Base-by-base conservation (phyloP, 2,329 filamentous ascomycete species). In the Xylariaceae sp. region DNA sequence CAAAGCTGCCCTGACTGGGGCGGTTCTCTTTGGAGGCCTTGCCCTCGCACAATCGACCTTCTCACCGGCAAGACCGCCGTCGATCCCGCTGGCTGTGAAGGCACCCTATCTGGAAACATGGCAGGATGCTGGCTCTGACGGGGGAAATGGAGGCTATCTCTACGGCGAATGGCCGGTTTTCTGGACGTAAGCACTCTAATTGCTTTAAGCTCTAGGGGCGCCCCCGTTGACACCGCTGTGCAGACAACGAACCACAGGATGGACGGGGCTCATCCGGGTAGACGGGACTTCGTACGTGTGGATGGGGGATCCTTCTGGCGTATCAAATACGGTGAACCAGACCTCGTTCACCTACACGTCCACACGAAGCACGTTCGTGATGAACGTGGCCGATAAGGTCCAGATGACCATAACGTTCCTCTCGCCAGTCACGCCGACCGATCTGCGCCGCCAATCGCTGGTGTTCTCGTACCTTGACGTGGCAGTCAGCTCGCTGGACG, bases 41-140 rank as follows among this genome's bases (percentile, higher is more conserved):
- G 49, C 44, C 19, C 42, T 49, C 15, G 51, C 50, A 28, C 47
- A 54, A 29, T 81, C 77, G 8, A 74, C 65, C 2, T 84, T 83
- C 51, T 65, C 60, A 22, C 80, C 80, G 21, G 70, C 74, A 22
- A 68, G 77, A 5, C 80, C 80, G 26, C 81, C 81, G 12, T 70
- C 81, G 2, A 65, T 83, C 18, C 83, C 84, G 10, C 58, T 90
- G 21, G 82, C 82, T 27, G 83, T 89, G 28, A 77, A 75, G 41
- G 81, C 77, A 8, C 84, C 84, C 0, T 90, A 89, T 46, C 59
- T 89, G 12, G 86, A 75, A 51, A 73, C 77, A 11, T 86, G 81
- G 80, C 65, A 81, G 26, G 60, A 72, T 37, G 77, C 70, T 8
- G 78, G 77, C 2, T 72, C 63, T 18, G 67, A 77, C 52, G 74